Evolutionary conservation across 164 flowering plant species (phyloP).

Genomic region (Sedum album): DNA sequence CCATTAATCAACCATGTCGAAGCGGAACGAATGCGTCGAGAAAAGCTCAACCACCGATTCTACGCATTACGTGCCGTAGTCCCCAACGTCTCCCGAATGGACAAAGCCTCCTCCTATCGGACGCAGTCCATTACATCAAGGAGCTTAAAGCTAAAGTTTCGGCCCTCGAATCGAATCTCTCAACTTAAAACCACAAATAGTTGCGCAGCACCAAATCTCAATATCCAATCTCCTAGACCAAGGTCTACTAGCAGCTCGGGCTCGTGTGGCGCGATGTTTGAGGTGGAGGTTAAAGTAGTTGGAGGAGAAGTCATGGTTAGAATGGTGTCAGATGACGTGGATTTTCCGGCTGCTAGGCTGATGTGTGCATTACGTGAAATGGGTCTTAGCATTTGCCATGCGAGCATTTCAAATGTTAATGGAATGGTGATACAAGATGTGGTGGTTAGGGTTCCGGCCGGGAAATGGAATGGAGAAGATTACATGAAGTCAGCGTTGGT

Average conservation of each 20-base stretch:
- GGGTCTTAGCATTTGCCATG: slow-evolving; percentile 54
- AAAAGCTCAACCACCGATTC: slow-evolving; percentile 78
- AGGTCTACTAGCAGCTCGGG: background rate
- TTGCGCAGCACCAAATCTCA: no score
- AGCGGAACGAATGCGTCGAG: slow-evolving; percentile 80
- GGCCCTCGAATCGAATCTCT: slow-evolving; percentile 29
- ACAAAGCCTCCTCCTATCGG: slow-evolving; percentile 76
- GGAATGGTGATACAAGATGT: slow-evolving; percentile 66
- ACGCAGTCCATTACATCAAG: slow-evolving; percentile 67
- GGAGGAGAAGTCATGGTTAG: slow-evolving; percentile 63
- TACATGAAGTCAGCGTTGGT: background rate
- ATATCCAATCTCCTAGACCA: no score
- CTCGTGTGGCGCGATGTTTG: background rate
- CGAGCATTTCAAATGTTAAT: slow-evolving; percentile 47
- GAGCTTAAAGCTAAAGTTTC: slow-evolving; percentile 43
- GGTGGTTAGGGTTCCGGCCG: slow-evolving; percentile 44
- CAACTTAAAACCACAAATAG: background rate
- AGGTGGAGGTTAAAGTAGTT: slow-evolving; percentile 16
- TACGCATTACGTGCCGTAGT: slow-evolving; percentile 76
- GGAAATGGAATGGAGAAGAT: slow-evolving; percentile 27
- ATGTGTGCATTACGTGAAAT: slow-evolving; percentile 58
- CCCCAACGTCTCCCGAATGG: slow-evolving; percentile 82
- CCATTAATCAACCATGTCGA: slow-evolving; percentile 63
- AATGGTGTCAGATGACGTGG: slow-evolving; percentile 42
- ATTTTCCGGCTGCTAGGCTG: slow-evolving; percentile 43